Percentiles rank a stretch among this genome's conserved stretches.
These are phyloP conservation scores for Russula earlei DNA, from an alignment of 768 basidiomycete genomes.

Conservation along the genomic window DNA sequence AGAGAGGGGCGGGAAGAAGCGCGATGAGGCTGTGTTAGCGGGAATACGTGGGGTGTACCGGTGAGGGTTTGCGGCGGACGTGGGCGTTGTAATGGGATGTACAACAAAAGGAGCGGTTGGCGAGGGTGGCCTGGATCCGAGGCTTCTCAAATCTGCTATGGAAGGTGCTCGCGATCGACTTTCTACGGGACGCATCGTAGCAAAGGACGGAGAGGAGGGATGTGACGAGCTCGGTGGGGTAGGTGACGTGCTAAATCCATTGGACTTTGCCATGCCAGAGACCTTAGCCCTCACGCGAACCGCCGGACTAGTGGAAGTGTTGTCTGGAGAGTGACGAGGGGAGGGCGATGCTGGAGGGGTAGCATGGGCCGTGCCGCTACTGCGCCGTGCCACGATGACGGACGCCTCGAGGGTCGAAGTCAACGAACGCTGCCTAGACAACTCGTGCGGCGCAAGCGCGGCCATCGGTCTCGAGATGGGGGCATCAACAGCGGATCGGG, in stretches of 20 bases:
- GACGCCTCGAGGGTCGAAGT: constrained; percentile 21
- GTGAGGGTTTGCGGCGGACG: constrained; percentile 50
- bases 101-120: constrained; percentile 2
- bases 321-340: constrained; percentile 17
- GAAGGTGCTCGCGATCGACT: constrained; percentile 24
- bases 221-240: background rate
- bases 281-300: constrained; percentile 54
- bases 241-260: constrained; percentile 5
- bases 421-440: constrained; percentile 26
- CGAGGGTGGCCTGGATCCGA: constrained; percentile 19
- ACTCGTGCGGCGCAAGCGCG: constrained; percentile 14
- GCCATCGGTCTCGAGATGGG: constrained; percentile 21
- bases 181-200: constrained; percentile 15
- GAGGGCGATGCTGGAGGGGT: constrained; percentile 17
- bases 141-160: constrained; percentile 26
- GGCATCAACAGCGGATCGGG: constrained; percentile 20
- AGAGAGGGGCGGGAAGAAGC: constrained; percentile 18
- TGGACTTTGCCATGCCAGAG: constrained; percentile 37
- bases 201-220: constrained; percentile 14
- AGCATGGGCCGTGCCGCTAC: constrained; percentile 24
- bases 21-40: constrained; percentile 13
- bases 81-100: constrained; percentile 49
- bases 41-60: constrained; percentile 25
- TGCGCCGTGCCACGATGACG: constrained; percentile 18
- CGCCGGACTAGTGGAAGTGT: constrained; percentile 15